Evolutionary conservation across 163 green algal species (phyloP), one percentile per base, ranked within the genome.

Genomic region (Coccomyxa subellipsoidea): DNA sequence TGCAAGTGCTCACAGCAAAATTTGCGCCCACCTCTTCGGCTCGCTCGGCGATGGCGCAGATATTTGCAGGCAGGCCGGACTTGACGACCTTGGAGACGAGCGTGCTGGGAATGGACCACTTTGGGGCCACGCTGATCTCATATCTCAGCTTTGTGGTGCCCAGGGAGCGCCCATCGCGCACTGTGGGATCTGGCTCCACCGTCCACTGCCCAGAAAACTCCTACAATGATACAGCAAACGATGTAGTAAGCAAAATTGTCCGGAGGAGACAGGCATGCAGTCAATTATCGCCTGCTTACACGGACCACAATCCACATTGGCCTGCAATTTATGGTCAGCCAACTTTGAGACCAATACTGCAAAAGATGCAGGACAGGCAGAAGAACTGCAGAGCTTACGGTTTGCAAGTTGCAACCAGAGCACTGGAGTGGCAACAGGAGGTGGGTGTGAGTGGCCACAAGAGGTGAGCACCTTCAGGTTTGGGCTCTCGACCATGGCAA

Each of bases 161-260:
- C 39, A 84, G 76, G 5, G 36, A 79, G 29, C 72, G 69, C 31
- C 82, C 80, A 32, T 73, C 77, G 0, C 79, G 38, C 38, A 84
- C 87, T 27, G 37, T 37, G 25, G 81, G 79, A 40, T 88, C 84
- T 7, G 89, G 82, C 78, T 91, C 87, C 29, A 93, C 80, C 23
- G 89, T 83, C 89, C 89, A 93, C 1, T 83, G 77, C 34, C 89
- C 89, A 71, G 53, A 81, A 53, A 90, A 85, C 78, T 91, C 84
- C 87, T 91, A 83, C 85, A 47, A n/a, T 47, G 27, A 36, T 73
- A 12, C 3, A 12, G 23, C 15, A 18, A 8, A 59, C 47, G 23
- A 7, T 59, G n/a, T n/a, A n/a, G n/a, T n/a, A n/a, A n/a, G n/a
- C 47, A 59, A 10, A 59, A 5, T 18, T 21, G 4, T 18, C 47